Conservation (phyloP, 1,284 basidiomycete species). For the Puccinia novopanici region DNA sequence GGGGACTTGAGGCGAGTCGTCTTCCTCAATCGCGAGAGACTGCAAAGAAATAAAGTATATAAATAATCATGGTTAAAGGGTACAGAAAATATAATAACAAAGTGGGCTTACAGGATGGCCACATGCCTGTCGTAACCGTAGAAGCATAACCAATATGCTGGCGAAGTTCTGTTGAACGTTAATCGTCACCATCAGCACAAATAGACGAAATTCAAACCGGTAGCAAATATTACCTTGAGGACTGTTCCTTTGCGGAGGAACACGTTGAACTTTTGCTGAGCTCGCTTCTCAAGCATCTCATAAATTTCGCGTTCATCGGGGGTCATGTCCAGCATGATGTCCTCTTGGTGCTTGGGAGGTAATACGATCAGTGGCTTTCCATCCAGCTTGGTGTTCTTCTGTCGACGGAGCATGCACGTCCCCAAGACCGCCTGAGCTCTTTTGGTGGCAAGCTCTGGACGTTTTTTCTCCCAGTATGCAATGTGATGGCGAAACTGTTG, state of each 20-base stretch:
- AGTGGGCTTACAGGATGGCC: slow-evolving; percentile 30
- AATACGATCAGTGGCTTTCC: slow-evolving; percentile 33
- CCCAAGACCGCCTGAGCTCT: slow-evolving; percentile 68
- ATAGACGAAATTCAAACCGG: not conserved
- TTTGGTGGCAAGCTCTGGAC: slow-evolving; percentile 65
- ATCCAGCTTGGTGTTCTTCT: slow-evolving; percentile 66
- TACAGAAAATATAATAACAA: not conserved
- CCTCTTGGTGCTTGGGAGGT: slow-evolving; percentile 26
- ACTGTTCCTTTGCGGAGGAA: slow-evolving; percentile 62
- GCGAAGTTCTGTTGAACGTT: slow-evolving; percentile 8
- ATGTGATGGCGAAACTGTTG: slow-evolving; percentile 66
- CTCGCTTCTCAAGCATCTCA: slow-evolving; percentile 63
- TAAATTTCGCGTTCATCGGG: slow-evolving; percentile 67
- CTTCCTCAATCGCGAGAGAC: slow-evolving; percentile 23
- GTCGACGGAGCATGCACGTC: slow-evolving; percentile 67
- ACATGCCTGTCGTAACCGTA: slow-evolving; percentile 36
- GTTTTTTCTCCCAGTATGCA: slow-evolving; percentile 63
- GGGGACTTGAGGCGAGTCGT: not conserved
- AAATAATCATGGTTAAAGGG: not conserved
- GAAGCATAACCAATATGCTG: slow-evolving; percentile 31
- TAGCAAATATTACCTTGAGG: slow-evolving; percentile 56
- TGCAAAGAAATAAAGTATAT: not conserved
- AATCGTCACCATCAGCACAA: not conserved
- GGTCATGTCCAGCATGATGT: slow-evolving; percentile 62
- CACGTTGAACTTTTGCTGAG: slow-evolving; percentile 67